Percentiles rank a stretch among this genome's conserved stretches.
Evolutionary conservation across 2,329 filamentous ascomycete species (phyloP).

Genomic region (Fusarium floridanum): DNA sequence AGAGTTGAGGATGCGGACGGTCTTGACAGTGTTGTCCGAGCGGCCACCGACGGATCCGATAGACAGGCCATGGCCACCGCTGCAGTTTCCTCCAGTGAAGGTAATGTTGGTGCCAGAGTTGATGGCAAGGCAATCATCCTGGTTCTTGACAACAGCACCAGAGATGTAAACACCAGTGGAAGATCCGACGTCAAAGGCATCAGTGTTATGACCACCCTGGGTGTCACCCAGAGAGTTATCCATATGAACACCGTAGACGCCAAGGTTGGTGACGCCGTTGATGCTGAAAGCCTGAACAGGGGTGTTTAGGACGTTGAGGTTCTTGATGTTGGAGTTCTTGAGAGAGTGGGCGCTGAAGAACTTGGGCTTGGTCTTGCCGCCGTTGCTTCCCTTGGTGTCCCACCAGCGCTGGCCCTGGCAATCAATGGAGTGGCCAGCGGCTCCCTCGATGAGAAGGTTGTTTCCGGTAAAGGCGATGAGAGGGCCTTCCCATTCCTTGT

Average conservation of each 20-base stretch:
- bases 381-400: constrained; percentile 71
- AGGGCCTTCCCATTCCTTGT: constrained; percentile 74
- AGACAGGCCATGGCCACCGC: constrained; percentile 58
- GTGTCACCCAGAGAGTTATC: constrained; percentile 56
- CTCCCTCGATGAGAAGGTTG: constrained; percentile 66
- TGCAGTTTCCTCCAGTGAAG: constrained; percentile 60
- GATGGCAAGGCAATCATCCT: constrained; percentile 71
- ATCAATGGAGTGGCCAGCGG: constrained; percentile 63
- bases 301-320: constrained; percentile 57
- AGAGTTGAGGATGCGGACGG: constrained; percentile 63
- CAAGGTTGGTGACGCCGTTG: constrained; percentile 51
- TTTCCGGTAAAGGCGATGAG: constrained; percentile 72
- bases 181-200: constrained; percentile 69
- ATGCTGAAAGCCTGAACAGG: constrained; percentile 59
- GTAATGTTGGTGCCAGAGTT: constrained; percentile 66
- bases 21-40: constrained; percentile 64
- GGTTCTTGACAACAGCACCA: constrained; percentile 68
- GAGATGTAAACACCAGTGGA: constrained; percentile 64
- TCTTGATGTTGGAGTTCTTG: constrained; percentile 53
- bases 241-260: constrained; percentile 49
- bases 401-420: constrained; percentile 70
- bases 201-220: constrained; percentile 64
- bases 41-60: constrained; percentile 62
- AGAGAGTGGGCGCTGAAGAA: constrained; percentile 64
- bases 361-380: constrained; percentile 74